Percentiles rank a stretch among this genome's conserved stretches.
Evolutionary conservation across 2,329 filamentous ascomycete species (phyloP).

Genomic region (Aureobasidium sp.): DNA sequence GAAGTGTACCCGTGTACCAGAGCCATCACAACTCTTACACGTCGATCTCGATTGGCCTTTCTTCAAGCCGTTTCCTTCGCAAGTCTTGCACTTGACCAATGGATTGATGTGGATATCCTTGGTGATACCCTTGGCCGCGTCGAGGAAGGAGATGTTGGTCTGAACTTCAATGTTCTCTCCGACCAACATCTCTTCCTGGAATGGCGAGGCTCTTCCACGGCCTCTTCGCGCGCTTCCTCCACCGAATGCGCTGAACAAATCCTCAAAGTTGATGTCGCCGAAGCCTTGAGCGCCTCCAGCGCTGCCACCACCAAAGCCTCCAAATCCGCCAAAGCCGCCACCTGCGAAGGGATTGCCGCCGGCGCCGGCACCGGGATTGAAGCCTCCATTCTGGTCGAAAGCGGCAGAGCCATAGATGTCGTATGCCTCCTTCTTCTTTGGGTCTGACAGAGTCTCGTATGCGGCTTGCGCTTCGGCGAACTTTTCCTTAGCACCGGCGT

Average conservation of each 20-base stretch:
- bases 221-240: slow-evolving; percentile 49
- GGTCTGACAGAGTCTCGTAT: slow-evolving; percentile 87
- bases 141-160: slow-evolving; percentile 87
- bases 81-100: slow-evolving; percentile 71
- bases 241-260: slow-evolving; percentile 82
- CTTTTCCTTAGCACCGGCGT: slow-evolving; percentile 83
- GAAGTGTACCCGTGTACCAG: slow-evolving; percentile 77
- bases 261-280: slow-evolving; percentile 89
- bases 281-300: slow-evolving; percentile 42
- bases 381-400: slow-evolving; percentile 54
- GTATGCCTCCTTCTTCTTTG: slow-evolving; percentile 85
- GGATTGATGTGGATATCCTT: slow-evolving; percentile 87
- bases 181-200: slow-evolving; percentile 74
- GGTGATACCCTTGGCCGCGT: slow-evolving; percentile 81
- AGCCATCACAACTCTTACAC: slow-evolving; percentile 77
- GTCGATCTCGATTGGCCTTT: slow-evolving; percentile 61
- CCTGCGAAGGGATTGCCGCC: slow-evolving; percentile 52
- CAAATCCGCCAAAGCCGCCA: slow-evolving; percentile 34
- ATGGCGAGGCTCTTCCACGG: slow-evolving; percentile 54
- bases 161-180: slow-evolving; percentile 95
- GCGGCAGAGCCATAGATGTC: slow-evolving; percentile 84
- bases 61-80: slow-evolving; percentile 77
- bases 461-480: slow-evolving; percentile 89
- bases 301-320: slow-evolving; percentile 39
- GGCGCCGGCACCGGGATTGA: slow-evolving; percentile 62